These are phyloP conservation scores for Sphagnum tenellum DNA, from an alignment of 225 moss, liverwort and hornwort genomes.

Conservation along the genomic window DNA sequence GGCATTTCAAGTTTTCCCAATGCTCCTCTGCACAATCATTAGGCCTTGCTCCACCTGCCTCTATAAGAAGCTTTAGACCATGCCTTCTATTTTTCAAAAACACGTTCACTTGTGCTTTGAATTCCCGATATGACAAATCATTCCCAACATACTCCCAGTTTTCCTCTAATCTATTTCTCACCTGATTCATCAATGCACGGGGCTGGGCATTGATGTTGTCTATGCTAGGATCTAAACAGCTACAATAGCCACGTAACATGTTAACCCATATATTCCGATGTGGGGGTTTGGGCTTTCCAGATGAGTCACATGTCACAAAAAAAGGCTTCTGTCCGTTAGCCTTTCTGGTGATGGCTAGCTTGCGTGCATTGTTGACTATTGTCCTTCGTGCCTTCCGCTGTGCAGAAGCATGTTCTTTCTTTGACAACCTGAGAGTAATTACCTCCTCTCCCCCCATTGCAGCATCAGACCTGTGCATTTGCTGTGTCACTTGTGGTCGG, in stretches of 20 bases:
- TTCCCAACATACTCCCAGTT: neutral
- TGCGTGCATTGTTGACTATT: too few species aligned
- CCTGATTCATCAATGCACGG: neutral
- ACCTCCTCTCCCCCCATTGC: too few species aligned
- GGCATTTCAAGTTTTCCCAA: neutral
- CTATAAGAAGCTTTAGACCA: neutral
- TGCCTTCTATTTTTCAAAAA: neutral
- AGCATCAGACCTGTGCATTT: too few species aligned
- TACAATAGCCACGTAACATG: neutral
- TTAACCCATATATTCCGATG: slow-evolving; percentile 1
- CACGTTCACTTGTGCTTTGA: neutral
- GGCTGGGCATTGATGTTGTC: slow-evolving; percentile 1
- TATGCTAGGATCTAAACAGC: neutral
- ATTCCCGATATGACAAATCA: neutral
- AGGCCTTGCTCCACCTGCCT: neutral
- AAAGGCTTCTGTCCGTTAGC: neutral
- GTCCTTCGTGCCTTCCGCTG: too few species aligned
- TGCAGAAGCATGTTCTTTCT: too few species aligned
- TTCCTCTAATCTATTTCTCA: neutral
- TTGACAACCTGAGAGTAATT: too few species aligned
- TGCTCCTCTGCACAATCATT: neutral
- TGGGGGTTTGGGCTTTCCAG: neutral
- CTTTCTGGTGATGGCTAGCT: too few species aligned
- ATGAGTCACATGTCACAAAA: slow-evolving; percentile 1
- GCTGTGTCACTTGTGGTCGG: too few species aligned